A percentile compares a stretch with the other conserved stretches of the same genome.
Conservation (phyloP, 208 protist genomes). For the Crithidia mellificae region DNA sequence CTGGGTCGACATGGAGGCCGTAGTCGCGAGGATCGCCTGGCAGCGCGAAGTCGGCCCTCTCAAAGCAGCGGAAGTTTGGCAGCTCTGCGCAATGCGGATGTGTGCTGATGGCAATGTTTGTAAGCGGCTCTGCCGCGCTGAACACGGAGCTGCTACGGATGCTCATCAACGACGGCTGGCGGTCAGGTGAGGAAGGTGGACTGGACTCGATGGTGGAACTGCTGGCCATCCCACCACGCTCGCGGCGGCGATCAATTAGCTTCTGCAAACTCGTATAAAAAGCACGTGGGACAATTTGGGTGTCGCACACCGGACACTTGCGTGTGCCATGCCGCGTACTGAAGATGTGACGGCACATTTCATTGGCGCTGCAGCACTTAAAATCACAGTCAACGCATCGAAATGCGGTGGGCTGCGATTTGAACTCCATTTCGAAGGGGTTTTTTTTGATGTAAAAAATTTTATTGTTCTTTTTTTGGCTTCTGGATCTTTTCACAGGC, state of each 20-base stretch:
- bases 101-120: constrained; percentile 17
- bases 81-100: constrained; percentile 19
- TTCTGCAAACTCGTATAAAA: constrained; percentile 39
- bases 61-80: constrained; percentile 29
- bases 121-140: constrained; percentile 4
- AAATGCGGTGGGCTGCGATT: constrained; percentile 14
- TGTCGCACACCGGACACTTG: constrained; percentile 42
- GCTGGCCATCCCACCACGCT: neutral
- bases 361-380: constrained; percentile 31
- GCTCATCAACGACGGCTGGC: neutral
- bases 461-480: too few relatives aligned
- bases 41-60: constrained; percentile 33
- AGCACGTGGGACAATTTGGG: constrained; percentile 39
- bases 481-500: too few relatives aligned
- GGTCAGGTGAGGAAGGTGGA: neutral
- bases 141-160: neutral
- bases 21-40: constrained; percentile 24
- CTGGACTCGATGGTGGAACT: neutral
- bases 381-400: constrained; percentile 39
- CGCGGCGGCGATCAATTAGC: constrained; percentile 26
- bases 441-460: too few relatives aligned
- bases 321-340: constrained; percentile 35
- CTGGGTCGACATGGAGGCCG: constrained; percentile 2
- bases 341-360: constrained; percentile 42
- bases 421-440: constrained; percentile 5